Base-by-base conservation (phyloP, 768 basidiomycete species). In the Podaxis pistillaris region DNA sequence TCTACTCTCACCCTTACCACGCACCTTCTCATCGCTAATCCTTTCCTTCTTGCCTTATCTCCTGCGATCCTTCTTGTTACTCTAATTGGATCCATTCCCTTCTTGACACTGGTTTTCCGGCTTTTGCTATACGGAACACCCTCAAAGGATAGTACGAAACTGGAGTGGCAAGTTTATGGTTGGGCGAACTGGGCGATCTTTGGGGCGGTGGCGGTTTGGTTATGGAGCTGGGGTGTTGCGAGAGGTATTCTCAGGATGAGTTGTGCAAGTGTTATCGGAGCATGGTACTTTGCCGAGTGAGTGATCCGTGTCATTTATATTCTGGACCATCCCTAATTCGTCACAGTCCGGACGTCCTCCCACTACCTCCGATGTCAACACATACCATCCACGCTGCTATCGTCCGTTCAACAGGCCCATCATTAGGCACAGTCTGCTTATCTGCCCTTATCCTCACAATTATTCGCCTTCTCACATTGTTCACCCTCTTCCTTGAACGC, bases 261-360 rank as follows among this genome's bases (percentile, higher is more conserved):
- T 2, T 85, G 87, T 61, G 88, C 93, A 0, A 89, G 88, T 33
- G 91, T 95, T 3, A 84, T 98, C 37, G 95, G 94, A 1, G 87
- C 89, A 50, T 98, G 95, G 95, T 97, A 96, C 71, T 96, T 93
- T 66, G 75, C 79, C 33, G 78, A 81, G 81, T 81, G 68, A 54
- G 81, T 74, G 72, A 63, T n/a, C 53, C 13, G 28, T 46, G 44
- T 40, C 50, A 24, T 41, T 37, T 24, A 24, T 19, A 1, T 36
- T 22, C 13, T 47, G 33, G 51, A 3, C 33, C 33, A 9, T 2
- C 3, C 61, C 33, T 63, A 41, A 49, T 41, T 36, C 17, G 41
- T 54, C 38, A 59, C 63, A 75, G 79, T 64, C 75, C 75, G 22
- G 67, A 70, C 28, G 65, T 71, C 33, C 70, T 81, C 1, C 74